Percentiles rank a stretch among this genome's conserved stretches.
phyloP scores from a whole-genome alignment of 208 protist species.

The Acanthamoeba healyi region DNA sequence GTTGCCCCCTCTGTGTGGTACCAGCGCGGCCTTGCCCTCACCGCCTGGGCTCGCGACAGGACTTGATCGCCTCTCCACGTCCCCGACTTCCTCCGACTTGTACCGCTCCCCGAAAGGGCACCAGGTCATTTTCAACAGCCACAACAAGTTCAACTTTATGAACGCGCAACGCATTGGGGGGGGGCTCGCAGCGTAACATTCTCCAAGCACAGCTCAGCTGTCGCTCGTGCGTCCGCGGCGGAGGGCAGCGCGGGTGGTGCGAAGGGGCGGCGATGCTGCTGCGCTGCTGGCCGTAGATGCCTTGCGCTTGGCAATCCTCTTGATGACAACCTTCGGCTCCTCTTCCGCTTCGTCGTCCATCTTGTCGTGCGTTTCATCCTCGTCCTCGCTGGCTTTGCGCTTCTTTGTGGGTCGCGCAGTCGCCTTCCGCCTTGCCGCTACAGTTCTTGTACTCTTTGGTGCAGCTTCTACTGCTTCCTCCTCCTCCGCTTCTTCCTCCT shows the following conservation, averaged over 20 bases:
- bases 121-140: too few species aligned
- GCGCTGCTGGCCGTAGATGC: too few species aligned
- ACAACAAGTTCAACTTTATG: too few species aligned
- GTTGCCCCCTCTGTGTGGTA: conserved; percentile 89
- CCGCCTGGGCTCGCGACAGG: conserved; percentile 88
- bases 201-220: too few species aligned
- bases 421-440: neutral
- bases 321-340: neutral
- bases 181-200: too few species aligned
- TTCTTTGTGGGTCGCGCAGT: neutral
- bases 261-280: neutral
- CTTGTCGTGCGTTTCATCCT: neutral
- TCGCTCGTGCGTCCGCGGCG: too few species aligned
- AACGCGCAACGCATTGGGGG: too few species aligned
- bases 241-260: neutral
- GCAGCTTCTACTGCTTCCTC: neutral
- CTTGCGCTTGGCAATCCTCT: neutral
- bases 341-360: too few species aligned
- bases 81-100: too few species aligned
- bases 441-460: neutral
- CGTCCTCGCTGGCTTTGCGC: neutral
- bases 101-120: too few species aligned
- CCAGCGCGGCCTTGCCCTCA: conserved; percentile 92
- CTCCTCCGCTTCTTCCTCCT: neutral
- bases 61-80: neutral